A percentile compares a stretch with the other conserved stretches of the same genome.
phyloP scores from a whole-genome alignment of 2,329 filamentous ascomycete genomes.

The Ceratocystis colombiana region DNA sequence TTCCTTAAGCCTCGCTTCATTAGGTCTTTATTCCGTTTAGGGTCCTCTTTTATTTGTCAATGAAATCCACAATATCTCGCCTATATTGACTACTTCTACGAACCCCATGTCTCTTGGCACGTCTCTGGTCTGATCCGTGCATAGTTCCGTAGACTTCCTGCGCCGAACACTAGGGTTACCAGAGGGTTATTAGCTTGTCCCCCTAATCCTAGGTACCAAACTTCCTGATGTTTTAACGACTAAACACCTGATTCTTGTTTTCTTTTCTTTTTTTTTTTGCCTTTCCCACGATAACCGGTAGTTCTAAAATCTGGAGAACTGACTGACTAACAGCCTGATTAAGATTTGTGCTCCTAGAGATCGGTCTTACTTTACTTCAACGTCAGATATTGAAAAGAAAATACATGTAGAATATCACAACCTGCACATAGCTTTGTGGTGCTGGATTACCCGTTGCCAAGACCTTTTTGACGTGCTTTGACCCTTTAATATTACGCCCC shows the following conservation, averaged over 20 bases:
- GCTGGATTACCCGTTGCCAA: neutral
- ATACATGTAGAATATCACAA: neutral
- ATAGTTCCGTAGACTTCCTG: neutral
- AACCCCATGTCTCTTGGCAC: neutral
- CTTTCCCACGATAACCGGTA: no score
- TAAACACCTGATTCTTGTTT: neutral
- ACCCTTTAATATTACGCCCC: constrained; percentile 4
- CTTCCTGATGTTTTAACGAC: neutral
- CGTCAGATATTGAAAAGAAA: neutral
- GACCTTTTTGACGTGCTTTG: constrained; percentile 5
- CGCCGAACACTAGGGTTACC: neutral
- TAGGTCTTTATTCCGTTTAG: neutral
- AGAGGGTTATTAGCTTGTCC: neutral
- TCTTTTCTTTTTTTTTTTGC: no score
- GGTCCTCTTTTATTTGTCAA: neutral
- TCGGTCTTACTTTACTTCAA: neutral
- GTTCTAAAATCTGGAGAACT: neutral
- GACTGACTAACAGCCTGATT: neutral
- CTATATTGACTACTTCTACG: neutral
- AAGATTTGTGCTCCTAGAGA: neutral
- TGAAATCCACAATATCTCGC: neutral
- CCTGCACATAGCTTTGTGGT: no score
- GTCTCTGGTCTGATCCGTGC: neutral
- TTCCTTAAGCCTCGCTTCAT: no score
- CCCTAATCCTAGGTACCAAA: neutral